Percentiles rank a stretch among this genome's conserved stretches.
phyloP scores from a whole-genome alignment of 73 alveolate species.

The Paramecium tetraurelia region DNA sequence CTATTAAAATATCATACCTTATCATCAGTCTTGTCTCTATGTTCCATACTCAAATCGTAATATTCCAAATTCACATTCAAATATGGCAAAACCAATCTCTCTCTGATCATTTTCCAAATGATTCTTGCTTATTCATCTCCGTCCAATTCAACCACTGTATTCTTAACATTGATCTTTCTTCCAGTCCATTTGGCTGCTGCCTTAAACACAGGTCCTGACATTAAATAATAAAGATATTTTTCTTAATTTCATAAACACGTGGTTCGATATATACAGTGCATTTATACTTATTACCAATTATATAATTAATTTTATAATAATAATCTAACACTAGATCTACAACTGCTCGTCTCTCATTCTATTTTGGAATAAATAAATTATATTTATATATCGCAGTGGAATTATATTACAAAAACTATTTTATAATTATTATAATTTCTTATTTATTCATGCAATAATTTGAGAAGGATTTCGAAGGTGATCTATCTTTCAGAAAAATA shows the following conservation, averaged over 20 bases:
- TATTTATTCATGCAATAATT: neutral
- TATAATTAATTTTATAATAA: neutral
- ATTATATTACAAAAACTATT: neutral
- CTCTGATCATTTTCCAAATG: conserved; percentile 69
- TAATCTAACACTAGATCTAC: neutral
- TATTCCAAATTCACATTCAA: conserved; percentile 68
- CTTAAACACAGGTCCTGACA: conserved; percentile 55
- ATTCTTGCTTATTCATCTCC: conserved; percentile 93
- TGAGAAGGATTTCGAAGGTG: neutral
- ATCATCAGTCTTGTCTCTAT: conserved; percentile 82
- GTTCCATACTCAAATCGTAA: conserved; percentile 73
- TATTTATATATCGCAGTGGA: neutral
- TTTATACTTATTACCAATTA: neutral
- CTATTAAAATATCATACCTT: neutral
- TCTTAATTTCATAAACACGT: conserved; percentile 19
- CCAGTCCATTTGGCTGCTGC: conserved; percentile 61
- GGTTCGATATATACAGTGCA: neutral
- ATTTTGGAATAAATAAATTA: neutral
- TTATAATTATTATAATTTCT: neutral
- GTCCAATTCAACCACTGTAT: conserved; percentile 88
- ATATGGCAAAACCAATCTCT: conserved; percentile 64
- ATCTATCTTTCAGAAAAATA: neutral
- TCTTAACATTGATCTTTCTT: conserved; percentile 75
- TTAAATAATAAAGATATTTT: conserved; percentile 20
- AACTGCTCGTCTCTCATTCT: neutral